Base-by-base conservation (phyloP, 208 protist species). In the Acanthamoeba healyi region DNA sequence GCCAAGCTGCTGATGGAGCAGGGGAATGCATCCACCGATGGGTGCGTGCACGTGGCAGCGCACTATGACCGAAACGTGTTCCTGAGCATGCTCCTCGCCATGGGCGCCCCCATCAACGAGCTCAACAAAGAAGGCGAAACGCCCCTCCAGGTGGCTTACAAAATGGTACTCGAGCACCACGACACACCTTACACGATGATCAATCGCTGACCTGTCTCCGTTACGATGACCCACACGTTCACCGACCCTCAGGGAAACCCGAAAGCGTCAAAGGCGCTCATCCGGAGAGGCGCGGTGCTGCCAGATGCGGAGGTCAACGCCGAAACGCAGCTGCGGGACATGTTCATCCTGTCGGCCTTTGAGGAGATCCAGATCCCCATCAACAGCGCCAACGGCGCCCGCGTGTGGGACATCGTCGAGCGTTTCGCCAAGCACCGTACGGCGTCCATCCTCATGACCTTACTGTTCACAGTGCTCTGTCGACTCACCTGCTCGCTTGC, bases 1-100 rank as follows among this genome's bases (percentile, higher is more conserved):
- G 81, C 81, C 46, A 89, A 65, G 56, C 51, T 89, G 56, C 49
- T 89, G 51, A 40, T 89, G 46, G 81, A 89, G 81, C 40, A 89
- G 19, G 81, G 81, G 6, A 58, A 58, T 24, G 81, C 81, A 19
- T 89, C 81, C 12, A 89, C 81, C 12, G 0, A 19, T 0, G 46
- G 36, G 0, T 65, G 81, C 38, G 15, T 89, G 29, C 81, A 89
- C 40, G 56, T 67, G 5, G 81, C 81, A 10, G 81, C 81, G 19
- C 40, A 89, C n/a, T 89, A 63, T 34, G 49, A 89, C 22, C 70
- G 81, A 3, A 65, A 65, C 24, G 56, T 40, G 19, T 89, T 89
- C 81, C 3, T 89, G 7, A 32, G 9, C 24, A 40, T 89, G 81
- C 81, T 89, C 15, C 34, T 38, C 51, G 22, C 44, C 7, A 63